Base-by-base conservation (phyloP, 768 basidiomycete genomes). In the Amanita brunnescens region DNA sequence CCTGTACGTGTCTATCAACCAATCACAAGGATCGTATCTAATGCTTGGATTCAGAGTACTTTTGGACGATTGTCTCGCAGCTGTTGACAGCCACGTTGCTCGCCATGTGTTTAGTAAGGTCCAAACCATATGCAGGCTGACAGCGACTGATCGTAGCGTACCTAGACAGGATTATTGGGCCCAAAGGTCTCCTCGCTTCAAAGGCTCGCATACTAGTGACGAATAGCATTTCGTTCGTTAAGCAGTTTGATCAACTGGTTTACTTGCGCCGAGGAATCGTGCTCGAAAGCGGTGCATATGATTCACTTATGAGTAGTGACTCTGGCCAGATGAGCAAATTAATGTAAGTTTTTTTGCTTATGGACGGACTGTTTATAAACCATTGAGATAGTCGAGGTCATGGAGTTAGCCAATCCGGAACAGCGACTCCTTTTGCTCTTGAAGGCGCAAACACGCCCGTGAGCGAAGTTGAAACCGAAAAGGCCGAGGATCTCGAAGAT, bases 201-300 rank as follows among this genome's bases (percentile, higher is more conserved):
- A 94, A 94, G 65, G 91, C 91, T 8, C 75, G 92, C 26, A 76
- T 94, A 48, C 68, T 94, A 3, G 88, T 92, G 45, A 95, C 91
- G 37, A 93, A 95, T 64, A 83, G 82, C 52, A 80, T 94, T 47
- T 77, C 90, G n/a, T 93, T 88, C 61, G 72, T 93, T 33, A 76
- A 77, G 42, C 72, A 88, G 50, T 88, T 90, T 48, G 87, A 93
- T 59, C 74, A 83, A 41, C 69, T 94, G 13, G 64, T 76, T 44
- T 91, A 83, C 66, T 67, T 96, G 34, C 83, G 89, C 16, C 80
- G 83, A 20, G 92, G 92, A 12, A 83, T 92, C 61, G 81, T 94
- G 49, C 66, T 90, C 7, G 92, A 95, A 67, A 69, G 64, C 18
- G 89, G 87, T 2, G 70, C 85, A 0, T 92, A 85, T 60, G 64